A percentile compares a stretch with the other conserved stretches of the same genome.
Evolutionary conservation across 345 rosid species (phyloP).

Genomic region (Toxicodendron radicans): DNA sequence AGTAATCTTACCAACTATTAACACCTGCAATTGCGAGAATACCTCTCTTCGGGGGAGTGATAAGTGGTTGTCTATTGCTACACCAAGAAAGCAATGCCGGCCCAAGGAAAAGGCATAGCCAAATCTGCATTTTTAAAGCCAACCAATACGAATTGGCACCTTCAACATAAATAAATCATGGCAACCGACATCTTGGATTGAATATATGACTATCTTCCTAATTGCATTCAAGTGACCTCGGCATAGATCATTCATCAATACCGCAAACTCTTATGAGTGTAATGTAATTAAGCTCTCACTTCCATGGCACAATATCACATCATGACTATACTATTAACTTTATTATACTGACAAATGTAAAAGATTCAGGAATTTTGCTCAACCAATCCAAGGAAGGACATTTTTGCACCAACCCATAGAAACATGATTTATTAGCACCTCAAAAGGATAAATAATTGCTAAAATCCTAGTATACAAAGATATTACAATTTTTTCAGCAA

Average conservation of each 20-base stretch:
- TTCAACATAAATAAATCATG: conserved; percentile 73
- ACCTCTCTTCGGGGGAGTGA: conserved; percentile 85
- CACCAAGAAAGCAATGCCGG: conserved; percentile 98
- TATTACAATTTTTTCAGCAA: background rate
- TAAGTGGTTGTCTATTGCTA: conserved; percentile 78
- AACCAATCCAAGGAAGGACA: conserved; percentile 6
- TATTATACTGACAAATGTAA: conserved; percentile 22
- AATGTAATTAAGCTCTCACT: conserved; percentile 32
- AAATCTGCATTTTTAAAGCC: conserved; percentile 99
- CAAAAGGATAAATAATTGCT: background rate
- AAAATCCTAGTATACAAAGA: conserved; percentile 5
- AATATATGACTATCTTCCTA: conserved; percentile 54
- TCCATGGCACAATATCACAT: conserved; percentile 22
- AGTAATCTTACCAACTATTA: conserved; percentile 98
- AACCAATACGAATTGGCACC: conserved; percentile 95
- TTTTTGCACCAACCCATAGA: conserved; percentile 6
- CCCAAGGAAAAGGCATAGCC: conserved; percentile 77
- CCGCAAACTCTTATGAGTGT: conserved; percentile 24
- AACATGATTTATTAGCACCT: background rate
- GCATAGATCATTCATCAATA: conserved; percentile 38
- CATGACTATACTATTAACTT: conserved; percentile 20
- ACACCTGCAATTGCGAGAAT: conserved; percentile 74
- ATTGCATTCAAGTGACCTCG: conserved; percentile 42
- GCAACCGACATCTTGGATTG: conserved; percentile 77
- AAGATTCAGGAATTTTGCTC: conserved; percentile 9